Evolutionary conservation across 768 basidiomycete species (phyloP), one percentile per base, ranked within the genome.

Genomic region (Pulveroboletus sp.): DNA sequence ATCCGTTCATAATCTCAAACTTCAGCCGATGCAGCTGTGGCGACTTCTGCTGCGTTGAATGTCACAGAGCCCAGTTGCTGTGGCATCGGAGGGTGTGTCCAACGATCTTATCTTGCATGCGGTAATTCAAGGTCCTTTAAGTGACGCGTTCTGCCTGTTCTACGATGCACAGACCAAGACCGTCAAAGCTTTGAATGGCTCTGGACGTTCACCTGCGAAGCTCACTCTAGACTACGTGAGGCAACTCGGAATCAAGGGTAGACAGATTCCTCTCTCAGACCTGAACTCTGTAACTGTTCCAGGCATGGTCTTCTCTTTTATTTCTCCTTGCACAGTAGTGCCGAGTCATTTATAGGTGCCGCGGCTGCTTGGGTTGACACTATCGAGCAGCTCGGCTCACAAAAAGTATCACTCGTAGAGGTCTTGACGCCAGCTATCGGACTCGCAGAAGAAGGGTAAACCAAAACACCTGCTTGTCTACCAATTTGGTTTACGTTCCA

Each of bases 361-460:
- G 90, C 94, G 4, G 89, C 93, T 29, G 93, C 93, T 14, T 98
- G 95, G 94, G 74, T 89, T 16, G 96, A 97, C 66, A 89, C 93
- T 0, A 76, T 97, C 29, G 80, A 89, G 51, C 72, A 73, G 32
- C 82, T 96, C 46, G 95, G 95, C 16, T 89, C 83, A 54, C 86
- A 90, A 10, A 65, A 51, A 51, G 48, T 87, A 4, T 72, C 70
- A 2, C 56, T 85, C 39, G 79, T 78, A 4, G 89, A 97, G 14
- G 76, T 93, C 26, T 75, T 98, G 22, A 86, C 72, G 22, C 96
- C 96, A 47, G 96, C 94, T 2, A 96, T 96, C 49, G 75, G 85
- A 34, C 72, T 98, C 46, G 96, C 94, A 7, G 90, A 95, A 64
- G 86, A 91, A 68, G 92, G 96, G 93, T 86, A 59, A 22, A 71